Evolutionary conservation across 805 yeast genomes (phyloP), one percentile per base, ranked within the genome.

Genomic region (Tetrapisispora arboricola): DNA sequence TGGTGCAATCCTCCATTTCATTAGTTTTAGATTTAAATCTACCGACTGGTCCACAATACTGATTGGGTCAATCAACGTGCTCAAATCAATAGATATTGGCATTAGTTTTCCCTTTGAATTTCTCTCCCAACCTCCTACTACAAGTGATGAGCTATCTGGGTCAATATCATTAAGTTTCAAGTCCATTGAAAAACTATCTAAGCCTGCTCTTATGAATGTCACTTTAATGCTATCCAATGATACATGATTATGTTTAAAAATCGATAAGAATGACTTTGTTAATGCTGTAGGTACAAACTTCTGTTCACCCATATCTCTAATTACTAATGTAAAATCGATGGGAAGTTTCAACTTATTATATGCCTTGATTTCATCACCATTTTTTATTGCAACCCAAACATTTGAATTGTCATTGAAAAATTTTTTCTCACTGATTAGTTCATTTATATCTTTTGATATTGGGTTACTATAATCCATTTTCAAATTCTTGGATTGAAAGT

Each of bases 1-100:
- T 0, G 98, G 97, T 0, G 84, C 86, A 15, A 92, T 75, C 49
- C 98, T 71, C 99, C 99, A 92, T 56, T 87, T 86, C 98, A 92
- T 92, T 34, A 92, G 66, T 63, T 85, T 84, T 44, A 92, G 66
- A 55, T 92, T 92, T 42, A 92, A 70, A 58, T 88, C 96, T 6
- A 87, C 88, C 0, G 96, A 90, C 60, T 94, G 97, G 44, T 81
- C 84, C 0, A 96, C 90, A 18, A 92, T 66, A 48, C 82, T 79
- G 11, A 68, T 47, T 0, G 98, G 98, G 57, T 90, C 79, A 28
- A 90, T 76, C 33, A 92, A 65, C 0, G 86, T 64, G 1, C 92
- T 87, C 41, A 92, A 60, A 57, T 94, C 92, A 0, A 94, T 87
- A 17, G 80, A 49, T 53, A 86, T 85, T 1, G 97, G 96, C 0